Evolutionary conservation across 192 early-diverging fungal species (phyloP), one percentile per base, ranked within the genome.

Genomic region (Allomyces javanicus): DNA sequence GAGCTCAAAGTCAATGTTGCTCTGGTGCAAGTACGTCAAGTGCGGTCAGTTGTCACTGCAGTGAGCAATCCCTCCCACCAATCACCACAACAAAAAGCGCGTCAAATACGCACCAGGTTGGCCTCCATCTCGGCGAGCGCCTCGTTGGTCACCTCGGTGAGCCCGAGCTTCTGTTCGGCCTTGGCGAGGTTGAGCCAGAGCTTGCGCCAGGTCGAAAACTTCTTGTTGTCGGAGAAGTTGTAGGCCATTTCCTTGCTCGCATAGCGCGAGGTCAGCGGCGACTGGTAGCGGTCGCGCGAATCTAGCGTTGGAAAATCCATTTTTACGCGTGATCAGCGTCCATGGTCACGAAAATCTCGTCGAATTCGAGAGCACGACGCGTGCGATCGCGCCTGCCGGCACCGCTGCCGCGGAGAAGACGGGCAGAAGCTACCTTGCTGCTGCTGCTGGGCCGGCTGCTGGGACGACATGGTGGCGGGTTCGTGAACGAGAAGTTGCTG

Each of bases 231-330:
- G 67, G 87, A 89, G 70, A 97, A 97, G 85, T 92, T 92, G 75
- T 83, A 86, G 0, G 90, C 87, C 93, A 98, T 98, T 79, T 96
- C 93, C 66, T 89, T 83, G 62, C 90, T 93, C 66, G 93, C 93
- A 76, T 99, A 99, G 44, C 96, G 86, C 69, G 91, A 92, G 25
- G 94, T 94, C 76, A 96, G 83, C n/a, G 96, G 96, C 66, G 87
- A 89, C 71, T 87, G 83, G 79, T 99, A 99, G 72, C 87, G 85
- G 72, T 83, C 79, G 80, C 94, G 89, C 25, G 77, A n/a, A n/a
- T 58, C 50, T 58, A 58, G 33, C 7, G 33, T 3, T 7, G 7
- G 7, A 40, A 7, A 9, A 40, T 0, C 33, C 5, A 40, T 9
- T 40, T 40, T 9, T 40, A 40, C 33, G 33, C 33, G 33, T 40